Base-by-base conservation (phyloP, 345 rosid species). In the Diplotaxis tenuifolia region DNA sequence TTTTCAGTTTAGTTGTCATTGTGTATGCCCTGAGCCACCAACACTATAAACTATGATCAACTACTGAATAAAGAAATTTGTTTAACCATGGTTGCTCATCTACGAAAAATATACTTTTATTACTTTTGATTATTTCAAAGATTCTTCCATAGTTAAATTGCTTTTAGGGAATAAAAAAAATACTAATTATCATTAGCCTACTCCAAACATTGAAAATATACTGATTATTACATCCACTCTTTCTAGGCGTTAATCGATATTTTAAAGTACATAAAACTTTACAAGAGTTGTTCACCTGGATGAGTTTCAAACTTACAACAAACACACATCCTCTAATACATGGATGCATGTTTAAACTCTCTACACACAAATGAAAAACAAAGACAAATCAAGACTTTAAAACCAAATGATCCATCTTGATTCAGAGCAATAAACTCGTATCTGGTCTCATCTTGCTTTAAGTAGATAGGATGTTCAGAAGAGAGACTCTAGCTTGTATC, bases 401-500 rank as follows among this genome's bases (percentile, higher is more conserved):
- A 55, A 63, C 27, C 40, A 70, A 62, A 22, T 9, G 12, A 54
- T 19, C 28, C 28, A 53, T 21, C 58, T 53, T 53, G 58, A 21
- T 53, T 45, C 34, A 65, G 18, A 65, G 2, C 64, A 64, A 40
- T 56, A 56, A 55, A 65, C 20, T 40, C 18, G 34, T 55, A 73
- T 28, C 34, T 56, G 31, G 14, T 40, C 23, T 22, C 54, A 25
- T 50, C 19, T 36, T 60, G 2, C 16, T 28, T 69, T 69, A 79
- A n/a, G 67, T 79, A 53, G 96, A 90, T 16, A 86, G 56, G 29
- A 85, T 73, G 57, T 91, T 91, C 7, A 91, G 73, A 52, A 91
- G 82, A 56, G 87, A 74, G 52, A 84, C 92, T 74, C 95, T 83
- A 14, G 83, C 67, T 36, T 87, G 84, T 29, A 86, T 86, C 75